phyloP scores from a whole-genome alignment of 2,329 filamentous ascomycete genomes.

The Apiospora rasikravindrae region DNA sequence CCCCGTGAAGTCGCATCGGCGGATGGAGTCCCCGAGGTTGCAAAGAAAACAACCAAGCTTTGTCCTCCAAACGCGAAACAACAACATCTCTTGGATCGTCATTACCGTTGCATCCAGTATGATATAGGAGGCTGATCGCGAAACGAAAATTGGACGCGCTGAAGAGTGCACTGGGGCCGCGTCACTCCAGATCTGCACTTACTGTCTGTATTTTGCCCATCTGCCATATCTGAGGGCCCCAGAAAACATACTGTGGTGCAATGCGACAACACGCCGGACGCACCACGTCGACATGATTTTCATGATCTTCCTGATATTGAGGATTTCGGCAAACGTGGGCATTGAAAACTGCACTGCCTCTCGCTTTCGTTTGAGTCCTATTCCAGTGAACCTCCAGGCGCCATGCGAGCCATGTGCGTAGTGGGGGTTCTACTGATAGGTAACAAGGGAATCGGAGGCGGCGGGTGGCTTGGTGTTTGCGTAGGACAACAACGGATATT shows the following conservation, averaged over 20 bases:
- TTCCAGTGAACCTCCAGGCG: background rate
- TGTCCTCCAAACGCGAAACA: background rate
- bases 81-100: background rate
- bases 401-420: slow-evolving; percentile 7
- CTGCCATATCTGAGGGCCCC: background rate
- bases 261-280: background rate
- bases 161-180: too few relatives aligned
- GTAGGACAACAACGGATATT: background rate
- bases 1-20: background rate
- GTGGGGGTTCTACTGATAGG: slow-evolving; percentile 1
- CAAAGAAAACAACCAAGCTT: background rate
- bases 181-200: background rate
- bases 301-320: too few relatives aligned
- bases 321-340: background rate
- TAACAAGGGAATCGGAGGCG: background rate
- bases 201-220: background rate
- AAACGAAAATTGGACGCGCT: background rate
- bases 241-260: background rate
- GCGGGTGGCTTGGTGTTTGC: slow-evolving; percentile 11
- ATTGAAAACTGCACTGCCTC: background rate
- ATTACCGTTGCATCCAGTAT: background rate
- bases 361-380: background rate
- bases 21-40: background rate
- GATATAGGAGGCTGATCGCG: background rate
- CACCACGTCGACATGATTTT: background rate